Evolutionary conservation across 495 filamentous ascomycete species (phyloP), one percentile per base, ranked within the genome.

Genomic region (Aspergillus funiculosus): DNA sequence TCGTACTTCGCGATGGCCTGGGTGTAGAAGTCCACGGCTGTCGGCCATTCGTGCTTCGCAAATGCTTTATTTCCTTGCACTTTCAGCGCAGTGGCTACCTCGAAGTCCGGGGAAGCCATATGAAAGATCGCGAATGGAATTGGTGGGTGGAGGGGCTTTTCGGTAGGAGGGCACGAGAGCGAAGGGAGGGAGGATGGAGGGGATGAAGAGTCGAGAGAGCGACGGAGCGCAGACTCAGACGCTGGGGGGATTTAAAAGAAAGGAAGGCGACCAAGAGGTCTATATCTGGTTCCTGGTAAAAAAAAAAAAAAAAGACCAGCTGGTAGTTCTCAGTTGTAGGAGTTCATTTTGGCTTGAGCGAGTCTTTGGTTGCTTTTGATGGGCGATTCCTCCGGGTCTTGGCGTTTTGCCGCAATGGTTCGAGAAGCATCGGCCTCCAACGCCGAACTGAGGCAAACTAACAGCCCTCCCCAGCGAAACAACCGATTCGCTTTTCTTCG

Each of bases 21-120:
- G 39, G 80, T 83, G 66, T 99, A 99, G 52, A 82, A 83, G 17
- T 91, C 83, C 25, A 95, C 75, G 2, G 92, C 92, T 17, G 73
- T 74, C 20, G 77, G 73, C 91, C 92, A 99, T 66, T 97, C 83
- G 58, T 94, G 88, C 14, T 77, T 66, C 17, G 82, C 81, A 66
- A 97, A 95, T 29, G 89, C 89, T 58, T 88, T 84, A 69, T 99
- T 99, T 46, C 92, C 92, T 63, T 94, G 80, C 66, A 88, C 80
- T 75, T 99, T 99, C 48, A 94, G 71, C 54, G 81, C 83, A 48
- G 79, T 75, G 39, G 91, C 90, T 61, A 82, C 76, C 48, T 88
- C 82, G 58, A 68, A 55, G 39, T 75, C 79, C 28, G 55, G 41
- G 18, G 77, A 64, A 59, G 73, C 58, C 72, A 77, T 78, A 35